These are phyloP conservation scores for Podospora pseudopauciseta DNA, from an alignment of 495 filamentous ascomycete genomes.

Conservation along the genomic window DNA sequence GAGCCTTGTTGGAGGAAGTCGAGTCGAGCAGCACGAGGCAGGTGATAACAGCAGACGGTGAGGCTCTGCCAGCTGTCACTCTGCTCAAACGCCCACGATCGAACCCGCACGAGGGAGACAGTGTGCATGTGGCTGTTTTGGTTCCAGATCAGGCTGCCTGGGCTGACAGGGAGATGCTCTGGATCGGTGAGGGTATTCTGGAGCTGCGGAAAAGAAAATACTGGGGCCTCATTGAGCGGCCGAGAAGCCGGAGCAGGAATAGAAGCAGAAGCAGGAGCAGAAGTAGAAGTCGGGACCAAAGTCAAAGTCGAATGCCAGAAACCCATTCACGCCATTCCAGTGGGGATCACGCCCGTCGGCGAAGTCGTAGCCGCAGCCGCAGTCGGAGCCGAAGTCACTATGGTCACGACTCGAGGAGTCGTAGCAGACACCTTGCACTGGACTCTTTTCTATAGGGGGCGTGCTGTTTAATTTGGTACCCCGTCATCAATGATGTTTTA, in stretches of 20 bases:
- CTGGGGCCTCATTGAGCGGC: conserved; percentile 22
- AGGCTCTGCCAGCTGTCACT: conserved; percentile 12
- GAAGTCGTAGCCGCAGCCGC: neutral
- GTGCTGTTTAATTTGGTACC: neutral
- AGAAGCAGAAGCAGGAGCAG: neutral
- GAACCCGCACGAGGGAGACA: conserved; percentile 22
- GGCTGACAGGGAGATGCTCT: conserved; percentile 27
- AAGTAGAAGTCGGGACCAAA: neutral
- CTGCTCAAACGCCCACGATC: conserved; percentile 15
- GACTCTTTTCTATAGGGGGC: neutral
- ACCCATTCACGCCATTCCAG: neutral
- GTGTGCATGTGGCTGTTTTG: conserved; percentile 26
- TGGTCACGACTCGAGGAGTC: neutral
- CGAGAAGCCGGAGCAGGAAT: neutral
- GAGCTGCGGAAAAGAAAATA: conserved; percentile 24
- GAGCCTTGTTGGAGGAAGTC: conserved; percentile 24
- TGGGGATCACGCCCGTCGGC: neutral
- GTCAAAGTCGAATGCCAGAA: neutral
- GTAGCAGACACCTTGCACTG: neutral
- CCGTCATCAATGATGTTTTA: no score
- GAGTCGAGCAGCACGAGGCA: conserved; percentile 10
- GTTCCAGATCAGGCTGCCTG: conserved; percentile 25
- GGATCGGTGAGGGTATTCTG: conserved; percentile 22
- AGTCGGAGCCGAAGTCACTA: neutral
- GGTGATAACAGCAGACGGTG: conserved; percentile 7